phyloP scores from a whole-genome alignment of 2,329 filamentous ascomycete species.

The Colletotrichum phormii region DNA sequence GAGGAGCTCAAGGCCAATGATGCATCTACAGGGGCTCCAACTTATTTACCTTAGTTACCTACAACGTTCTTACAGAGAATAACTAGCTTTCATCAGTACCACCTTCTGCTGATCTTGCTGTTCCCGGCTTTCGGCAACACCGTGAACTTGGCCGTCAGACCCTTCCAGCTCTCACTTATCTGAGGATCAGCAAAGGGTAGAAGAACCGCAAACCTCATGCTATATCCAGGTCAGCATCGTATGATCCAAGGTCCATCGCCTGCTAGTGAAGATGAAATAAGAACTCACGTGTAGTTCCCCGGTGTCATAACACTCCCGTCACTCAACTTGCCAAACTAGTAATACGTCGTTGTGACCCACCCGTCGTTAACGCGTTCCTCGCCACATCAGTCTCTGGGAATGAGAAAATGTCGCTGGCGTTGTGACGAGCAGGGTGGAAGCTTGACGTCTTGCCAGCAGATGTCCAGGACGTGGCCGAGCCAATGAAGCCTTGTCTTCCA shows the following conservation, averaged over 20 bases:
- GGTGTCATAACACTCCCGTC: slow-evolving; percentile 53
- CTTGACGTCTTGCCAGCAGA: slow-evolving; percentile 40
- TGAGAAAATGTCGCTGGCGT: slow-evolving; percentile 51
- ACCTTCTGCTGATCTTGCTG: not conserved
- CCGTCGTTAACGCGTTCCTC: slow-evolving; percentile 43
- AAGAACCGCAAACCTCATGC: slow-evolving; percentile 27
- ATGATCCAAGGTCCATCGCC: not conserved
- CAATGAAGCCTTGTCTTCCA: slow-evolving; percentile 53
- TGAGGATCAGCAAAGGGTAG: slow-evolving; percentile 20
- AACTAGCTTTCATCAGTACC: not conserved
- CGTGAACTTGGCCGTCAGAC: slow-evolving; percentile 22
- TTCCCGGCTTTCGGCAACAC: slow-evolving; percentile 21
- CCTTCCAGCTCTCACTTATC: slow-evolving; percentile 22
- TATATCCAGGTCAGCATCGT: not conserved
- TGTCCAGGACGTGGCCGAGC: slow-evolving; percentile 50
- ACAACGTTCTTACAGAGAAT: not conserved
- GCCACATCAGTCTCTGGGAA: slow-evolving; percentile 47
- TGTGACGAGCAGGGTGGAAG: slow-evolving; percentile 49
- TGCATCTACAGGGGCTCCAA: not conserved
- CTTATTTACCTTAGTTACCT: not conserved
- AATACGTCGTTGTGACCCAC: slow-evolving; percentile 46
- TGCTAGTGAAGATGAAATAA: not conserved
- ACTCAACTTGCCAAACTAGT: slow-evolving; percentile 56
- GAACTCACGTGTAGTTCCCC: slow-evolving; percentile 52
- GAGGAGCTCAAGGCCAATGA: not conserved